Evolutionary conservation across 331 rosid genomes (phyloP).

Genomic region (Acacia concinna): DNA sequence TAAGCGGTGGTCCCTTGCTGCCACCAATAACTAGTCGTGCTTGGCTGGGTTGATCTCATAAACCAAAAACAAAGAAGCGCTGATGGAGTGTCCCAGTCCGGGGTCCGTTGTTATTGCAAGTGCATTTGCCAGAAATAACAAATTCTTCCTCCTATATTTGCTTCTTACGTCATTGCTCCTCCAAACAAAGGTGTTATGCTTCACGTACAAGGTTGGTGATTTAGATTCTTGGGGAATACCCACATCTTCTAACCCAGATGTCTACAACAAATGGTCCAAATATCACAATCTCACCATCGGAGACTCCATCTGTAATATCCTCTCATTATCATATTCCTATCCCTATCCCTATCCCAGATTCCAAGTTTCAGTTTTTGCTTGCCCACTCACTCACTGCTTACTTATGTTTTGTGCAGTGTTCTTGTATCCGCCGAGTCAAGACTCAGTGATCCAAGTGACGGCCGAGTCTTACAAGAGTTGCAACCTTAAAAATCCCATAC

Average conservation of each 20-base stretch:
- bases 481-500: conserved; percentile 74
- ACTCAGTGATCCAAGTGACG: conserved; percentile 85
- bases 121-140: background rate
- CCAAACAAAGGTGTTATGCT: conserved; percentile 52
- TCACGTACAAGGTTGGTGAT: conserved; percentile 89
- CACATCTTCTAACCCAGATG: conserved; percentile 55
- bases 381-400: background rate
- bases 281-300: conserved; percentile 63
- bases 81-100: conserved; percentile 36
- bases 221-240: conserved; percentile 85
- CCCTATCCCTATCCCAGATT: no score
- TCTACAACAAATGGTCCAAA: conserved; percentile 79
- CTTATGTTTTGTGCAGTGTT: conserved; percentile 51
- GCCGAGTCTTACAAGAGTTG: conserved; percentile 61
- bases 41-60: background rate
- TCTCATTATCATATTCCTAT: background rate
- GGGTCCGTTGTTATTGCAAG: conserved; percentile 2
- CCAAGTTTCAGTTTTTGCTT: background rate
- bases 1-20: background rate
- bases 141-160: conserved; percentile 29
- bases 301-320: conserved; percentile 80
- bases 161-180: conserved; percentile 36
- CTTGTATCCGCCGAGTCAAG: conserved; percentile 94
- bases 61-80: background rate
- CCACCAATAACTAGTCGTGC: conserved; percentile 27